These are phyloP conservation scores for Nothomitra cinnamomea DNA, from an alignment of 2,329 filamentous ascomycete species.

Conservation along the genomic window DNA sequence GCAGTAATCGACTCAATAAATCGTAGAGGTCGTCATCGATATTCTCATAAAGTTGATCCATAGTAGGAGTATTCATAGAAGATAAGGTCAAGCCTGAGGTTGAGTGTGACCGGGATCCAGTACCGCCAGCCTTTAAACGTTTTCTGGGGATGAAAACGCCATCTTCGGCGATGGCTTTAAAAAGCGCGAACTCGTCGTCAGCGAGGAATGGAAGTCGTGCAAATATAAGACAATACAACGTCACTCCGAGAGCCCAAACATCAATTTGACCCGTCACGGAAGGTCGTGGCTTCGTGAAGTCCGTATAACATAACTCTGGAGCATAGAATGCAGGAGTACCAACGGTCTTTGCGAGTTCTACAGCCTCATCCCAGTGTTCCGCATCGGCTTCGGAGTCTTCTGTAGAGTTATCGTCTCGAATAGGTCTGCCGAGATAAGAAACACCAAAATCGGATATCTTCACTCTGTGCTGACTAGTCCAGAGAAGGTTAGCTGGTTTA, in stretches of 20 bases:
- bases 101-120: constrained; percentile 23
- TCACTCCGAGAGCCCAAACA: constrained; percentile 92
- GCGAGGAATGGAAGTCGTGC: constrained; percentile 87
- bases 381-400: constrained; percentile 65
- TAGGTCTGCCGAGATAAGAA: constrained; percentile 83
- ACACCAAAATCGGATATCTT: constrained; percentile 99
- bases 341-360: constrained; percentile 95
- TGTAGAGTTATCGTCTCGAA: constrained; percentile 65
- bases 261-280: constrained; percentile 86
- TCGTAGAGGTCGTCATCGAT: constrained; percentile 68
- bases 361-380: constrained; percentile 74
- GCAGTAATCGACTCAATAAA: constrained; percentile 60
- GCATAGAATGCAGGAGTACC: constrained; percentile 96
- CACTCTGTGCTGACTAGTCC: constrained; percentile 67
- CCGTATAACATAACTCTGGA: constrained; percentile 86
- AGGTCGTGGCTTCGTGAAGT: constrained; percentile 47
- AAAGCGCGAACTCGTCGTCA: constrained; percentile 82
- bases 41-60: constrained; percentile 35
- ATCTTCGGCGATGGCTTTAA: constrained; percentile 77
- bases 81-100: not conserved
- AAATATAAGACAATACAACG: constrained; percentile 86
- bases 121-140: constrained; percentile 57
- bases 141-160: constrained; percentile 77
- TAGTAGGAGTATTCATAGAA: not conserved
- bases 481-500: constrained; percentile 79